Base-by-base conservation (phyloP, 768 basidiomycete species). In the Podaxis pistillaris region DNA sequence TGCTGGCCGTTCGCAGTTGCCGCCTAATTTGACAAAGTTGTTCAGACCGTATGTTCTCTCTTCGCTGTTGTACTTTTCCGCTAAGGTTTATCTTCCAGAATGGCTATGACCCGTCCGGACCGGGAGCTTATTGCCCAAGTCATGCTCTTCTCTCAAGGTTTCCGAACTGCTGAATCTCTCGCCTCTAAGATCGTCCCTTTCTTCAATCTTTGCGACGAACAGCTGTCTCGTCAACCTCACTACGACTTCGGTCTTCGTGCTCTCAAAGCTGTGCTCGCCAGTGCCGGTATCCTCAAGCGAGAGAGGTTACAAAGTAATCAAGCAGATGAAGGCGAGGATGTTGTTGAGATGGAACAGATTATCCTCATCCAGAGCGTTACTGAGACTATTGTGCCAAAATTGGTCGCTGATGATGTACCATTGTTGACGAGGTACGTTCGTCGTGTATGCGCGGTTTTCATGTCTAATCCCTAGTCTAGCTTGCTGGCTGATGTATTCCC, bases 81-180 rank as follows among this genome's bases (percentile, higher is more conserved):
- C 54, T 69, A 38, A 68, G 24, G 9, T 65, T 4, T 36, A 54
- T 56, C 8, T 55, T 33, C 65, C 30, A 96, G 94, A 63, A 98
- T 98, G 92, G 94, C 97, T 38, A 99, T 99, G 97, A 97, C 97
- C 6, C 88, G 94, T 56, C 97, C 97, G 26, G 97, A 98, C 74
- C 89, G 95, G 63, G 96, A 99, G 73, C 88, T 99, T 53, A 99
- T 99, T 69, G 97, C 97, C 3, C 97, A 99, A 77, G 97, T 99
- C 73, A 95, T 98, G 93, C 80, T 99, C 51, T 98, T 98, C 80
- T 98, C 97, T 19, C 97, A 98, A 79, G 97, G 97, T 65, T 99
- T 98, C 86, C 88, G 97, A 41, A 95, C 95, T 12, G 97, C 97
- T 6, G 97, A 99, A 75, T 90, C 87, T 0, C 84, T 99, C n/a